phyloP scores from a whole-genome alignment of 2,329 filamentous ascomycete genomes.

The Daldinia sp. region DNA sequence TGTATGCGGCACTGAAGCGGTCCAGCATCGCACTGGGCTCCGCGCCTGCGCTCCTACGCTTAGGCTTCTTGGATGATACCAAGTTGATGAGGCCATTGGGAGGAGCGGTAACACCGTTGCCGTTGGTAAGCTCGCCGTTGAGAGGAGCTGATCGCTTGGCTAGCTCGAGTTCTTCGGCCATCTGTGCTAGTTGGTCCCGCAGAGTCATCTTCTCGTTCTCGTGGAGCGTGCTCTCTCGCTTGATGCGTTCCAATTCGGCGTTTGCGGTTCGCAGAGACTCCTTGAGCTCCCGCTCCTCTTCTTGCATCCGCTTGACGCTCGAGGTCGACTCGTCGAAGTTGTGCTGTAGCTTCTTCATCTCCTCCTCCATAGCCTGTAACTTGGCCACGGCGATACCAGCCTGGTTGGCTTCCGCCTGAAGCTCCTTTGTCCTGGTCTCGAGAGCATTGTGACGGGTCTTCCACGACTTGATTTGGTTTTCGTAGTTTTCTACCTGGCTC shows the following conservation, averaged over 20 bases:
- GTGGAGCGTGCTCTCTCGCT: slow-evolving; percentile 75
- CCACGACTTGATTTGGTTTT: slow-evolving; percentile 95
- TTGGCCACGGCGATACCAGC: slow-evolving; percentile 94
- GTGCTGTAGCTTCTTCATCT: slow-evolving; percentile 89
- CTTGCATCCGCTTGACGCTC: slow-evolving; percentile 93
- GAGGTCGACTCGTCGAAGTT: slow-evolving; percentile 89
- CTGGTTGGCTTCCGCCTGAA: slow-evolving; percentile 96
- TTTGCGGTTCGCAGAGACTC: slow-evolving; percentile 83
- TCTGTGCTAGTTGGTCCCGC: slow-evolving; percentile 85
- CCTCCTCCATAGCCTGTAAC: slow-evolving; percentile 89
- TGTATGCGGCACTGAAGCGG: slow-evolving; percentile 91
- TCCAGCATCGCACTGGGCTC: slow-evolving; percentile 87
- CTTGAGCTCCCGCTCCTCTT: slow-evolving; percentile 86
- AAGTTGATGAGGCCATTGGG: slow-evolving; percentile 90
- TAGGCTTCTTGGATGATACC: slow-evolving; percentile 95
- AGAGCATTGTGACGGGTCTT: slow-evolving; percentile 90
- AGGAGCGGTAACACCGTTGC: slow-evolving; percentile 63
- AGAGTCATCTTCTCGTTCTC: slow-evolving; percentile 88
- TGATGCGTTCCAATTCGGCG: slow-evolving; percentile 81
- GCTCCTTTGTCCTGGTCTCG: slow-evolving; percentile 88
- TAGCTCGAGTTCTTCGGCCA: slow-evolving; percentile 91
- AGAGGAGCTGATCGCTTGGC: slow-evolving; percentile 80
- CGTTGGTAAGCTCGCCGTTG: slow-evolving; percentile 75
- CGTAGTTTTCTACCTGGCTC: slow-evolving; percentile 93
- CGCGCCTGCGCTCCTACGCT: slow-evolving; percentile 88